Conservation (phyloP, 169 alveolate genomes). For the Cryptosporidium baileyi region DNA sequence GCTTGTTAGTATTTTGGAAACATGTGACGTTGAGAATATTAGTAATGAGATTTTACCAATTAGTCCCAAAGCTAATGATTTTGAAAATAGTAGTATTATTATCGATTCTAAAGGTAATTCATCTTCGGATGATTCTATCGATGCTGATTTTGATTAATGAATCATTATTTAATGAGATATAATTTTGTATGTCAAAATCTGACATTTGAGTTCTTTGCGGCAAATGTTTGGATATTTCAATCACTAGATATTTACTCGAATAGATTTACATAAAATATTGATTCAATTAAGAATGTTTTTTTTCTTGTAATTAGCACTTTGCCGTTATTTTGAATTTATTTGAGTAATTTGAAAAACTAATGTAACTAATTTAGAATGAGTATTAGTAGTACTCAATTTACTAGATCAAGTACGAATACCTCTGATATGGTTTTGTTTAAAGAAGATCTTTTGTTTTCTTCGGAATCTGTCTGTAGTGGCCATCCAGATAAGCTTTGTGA, state of each 20-base stretch:
- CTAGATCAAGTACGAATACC: background rate
- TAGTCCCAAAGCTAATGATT: slow-evolving; percentile 7
- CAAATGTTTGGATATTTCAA: too few species aligned
- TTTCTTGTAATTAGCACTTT: too few species aligned
- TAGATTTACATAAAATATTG: too few species aligned
- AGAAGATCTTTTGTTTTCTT: slow-evolving; percentile 90
- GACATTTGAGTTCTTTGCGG: too few species aligned
- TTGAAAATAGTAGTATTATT: background rate
- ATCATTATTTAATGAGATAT: background rate
- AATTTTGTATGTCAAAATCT: too few species aligned
- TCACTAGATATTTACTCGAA: too few species aligned
- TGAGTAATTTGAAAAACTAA: too few species aligned
- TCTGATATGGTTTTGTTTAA: background rate
- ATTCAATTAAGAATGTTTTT: too few species aligned
- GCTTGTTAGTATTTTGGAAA: slow-evolving; percentile 49
- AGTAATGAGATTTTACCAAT: background rate
- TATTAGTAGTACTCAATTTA: background rate
- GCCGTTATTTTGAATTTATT: too few species aligned
- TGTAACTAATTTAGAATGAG: too few species aligned
- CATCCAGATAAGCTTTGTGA: slow-evolving; percentile 99
- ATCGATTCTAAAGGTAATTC: background rate
- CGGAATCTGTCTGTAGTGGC: slow-evolving; percentile 99
- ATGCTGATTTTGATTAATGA: slow-evolving; percentile 9
- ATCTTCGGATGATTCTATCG: slow-evolving; percentile 42
- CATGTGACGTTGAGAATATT: slow-evolving; percentile 16